phyloP scores from a whole-genome alignment of 306 rosid genomes.

The Clitoria ternatea region DNA sequence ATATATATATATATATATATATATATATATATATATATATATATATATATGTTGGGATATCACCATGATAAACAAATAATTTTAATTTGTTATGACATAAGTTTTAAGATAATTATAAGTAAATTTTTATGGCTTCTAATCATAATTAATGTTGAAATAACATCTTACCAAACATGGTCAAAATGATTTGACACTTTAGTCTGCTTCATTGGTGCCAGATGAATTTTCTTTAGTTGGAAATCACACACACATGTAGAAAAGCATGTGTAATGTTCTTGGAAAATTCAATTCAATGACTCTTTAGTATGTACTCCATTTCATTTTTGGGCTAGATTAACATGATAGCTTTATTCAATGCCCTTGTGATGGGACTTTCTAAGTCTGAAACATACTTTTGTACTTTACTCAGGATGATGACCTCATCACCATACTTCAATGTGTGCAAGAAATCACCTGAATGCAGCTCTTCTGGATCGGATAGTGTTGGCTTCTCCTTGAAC shows the following conservation, averaged over 20 bases:
- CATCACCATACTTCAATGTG: constrained; percentile 52
- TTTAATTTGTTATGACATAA: no score
- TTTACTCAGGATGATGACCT: constrained; percentile 43
- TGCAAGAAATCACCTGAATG: constrained; percentile 50
- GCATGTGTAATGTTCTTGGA: background rate
- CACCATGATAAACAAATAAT: no score
- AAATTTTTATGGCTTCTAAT: no score
- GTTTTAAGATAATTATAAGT: no score
- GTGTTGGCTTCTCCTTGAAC: constrained; percentile 36
- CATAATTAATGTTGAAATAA: no score
- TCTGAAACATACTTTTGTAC: constrained; percentile 15
- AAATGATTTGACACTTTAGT: no score
- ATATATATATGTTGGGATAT: no score
- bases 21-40: no score
- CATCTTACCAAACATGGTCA: no score
- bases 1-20: no score
- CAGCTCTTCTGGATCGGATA: constrained; percentile 44
- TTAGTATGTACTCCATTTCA: no score
- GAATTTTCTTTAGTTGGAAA: background rate
- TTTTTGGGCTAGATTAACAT: background rate
- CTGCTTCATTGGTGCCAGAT: background rate
- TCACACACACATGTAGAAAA: background rate
- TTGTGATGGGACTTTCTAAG: background rate
- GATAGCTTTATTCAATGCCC: background rate
- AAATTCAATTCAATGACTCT: no score